Conservation (phyloP, 129 eudicot genomes). For the Helianthus annuus region DNA sequence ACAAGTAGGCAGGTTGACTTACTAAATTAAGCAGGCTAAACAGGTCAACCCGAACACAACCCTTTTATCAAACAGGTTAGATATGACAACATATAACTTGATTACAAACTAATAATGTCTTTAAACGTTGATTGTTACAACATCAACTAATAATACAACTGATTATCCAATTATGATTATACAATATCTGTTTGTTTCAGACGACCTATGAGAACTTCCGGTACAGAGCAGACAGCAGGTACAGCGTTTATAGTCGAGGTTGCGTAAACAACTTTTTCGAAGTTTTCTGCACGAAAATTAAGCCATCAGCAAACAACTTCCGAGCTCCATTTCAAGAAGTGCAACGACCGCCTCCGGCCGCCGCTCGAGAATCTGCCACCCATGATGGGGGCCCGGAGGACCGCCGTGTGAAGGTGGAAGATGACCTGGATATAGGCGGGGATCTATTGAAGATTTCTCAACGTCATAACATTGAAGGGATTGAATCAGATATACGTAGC, state of each 20-base stretch:
- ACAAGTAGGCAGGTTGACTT: too few relatives aligned
- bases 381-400: constrained; percentile 41
- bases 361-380: constrained; percentile 42
- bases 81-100: too few relatives aligned
- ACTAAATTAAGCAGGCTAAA: too few relatives aligned
- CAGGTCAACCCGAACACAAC: too few relatives aligned
- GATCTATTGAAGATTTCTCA: constrained; percentile 75
- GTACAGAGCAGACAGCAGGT: constrained; percentile 74
- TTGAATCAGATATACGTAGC: constrained; percentile 62
- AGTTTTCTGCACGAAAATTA: constrained; percentile 73
- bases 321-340: constrained; percentile 48
- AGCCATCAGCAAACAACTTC: constrained; percentile 82
- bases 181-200: constrained; percentile 38
- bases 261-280: constrained; percentile 72
- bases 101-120: background rate
- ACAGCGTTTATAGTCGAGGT: constrained; percentile 69
- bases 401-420: constrained; percentile 65
- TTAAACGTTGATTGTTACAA: background rate
- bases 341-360: constrained; percentile 30
- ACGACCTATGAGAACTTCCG: constrained; percentile 96
- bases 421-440: constrained; percentile 69
- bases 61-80: too few relatives aligned
- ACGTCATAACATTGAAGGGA: constrained; percentile 71
- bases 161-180: too few relatives aligned
- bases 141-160: too few relatives aligned